phyloP scores from a whole-genome alignment of 2,329 filamentous ascomycete genomes.

The Lasiodiplodia citricola region DNA sequence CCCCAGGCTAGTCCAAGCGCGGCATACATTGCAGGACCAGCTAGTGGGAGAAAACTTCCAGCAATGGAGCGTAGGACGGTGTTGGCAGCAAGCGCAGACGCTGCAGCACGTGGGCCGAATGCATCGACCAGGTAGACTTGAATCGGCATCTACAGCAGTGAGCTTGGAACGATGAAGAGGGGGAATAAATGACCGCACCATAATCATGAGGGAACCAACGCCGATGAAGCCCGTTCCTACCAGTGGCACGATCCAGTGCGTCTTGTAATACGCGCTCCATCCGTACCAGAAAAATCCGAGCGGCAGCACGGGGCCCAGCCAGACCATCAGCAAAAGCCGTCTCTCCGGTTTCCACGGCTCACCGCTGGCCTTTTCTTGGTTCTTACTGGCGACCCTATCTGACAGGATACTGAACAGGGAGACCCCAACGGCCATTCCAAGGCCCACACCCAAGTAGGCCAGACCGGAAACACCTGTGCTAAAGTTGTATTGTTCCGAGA shows the following conservation, averaged over 20 bases:
- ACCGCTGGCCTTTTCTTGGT: neutral
- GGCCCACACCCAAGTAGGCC: slow-evolving; percentile 19
- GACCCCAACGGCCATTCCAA: slow-evolving; percentile 35
- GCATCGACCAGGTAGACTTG: slow-evolving; percentile 43
- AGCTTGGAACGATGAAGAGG: neutral
- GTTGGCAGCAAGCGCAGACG: slow-evolving; percentile 43
- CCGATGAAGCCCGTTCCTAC: no score
- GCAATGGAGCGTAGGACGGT: slow-evolving; percentile 30
- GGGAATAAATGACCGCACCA: neutral
- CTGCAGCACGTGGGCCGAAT: slow-evolving; percentile 39
- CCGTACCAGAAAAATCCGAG: slow-evolving; percentile 51
- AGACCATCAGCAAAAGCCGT: slow-evolving; percentile 28
- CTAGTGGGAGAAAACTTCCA: slow-evolving; percentile 32
- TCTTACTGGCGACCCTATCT: slow-evolving; percentile 3
- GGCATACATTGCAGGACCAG: slow-evolving; percentile 30
- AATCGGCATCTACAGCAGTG: slow-evolving; percentile 29
- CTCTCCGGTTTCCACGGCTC: slow-evolving; percentile 21
- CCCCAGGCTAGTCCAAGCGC: slow-evolving; percentile 31
- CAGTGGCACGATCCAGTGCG: neutral
- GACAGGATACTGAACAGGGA: slow-evolving; percentile 1
- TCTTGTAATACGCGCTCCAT: neutral
- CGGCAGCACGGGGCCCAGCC: slow-evolving; percentile 37
- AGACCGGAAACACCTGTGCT: slow-evolving; percentile 1
- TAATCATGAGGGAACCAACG: neutral
- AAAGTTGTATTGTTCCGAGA: slow-evolving; percentile 20